Conservation (phyloP, 768 basidiomycete species). For the Terana coerulea region DNA sequence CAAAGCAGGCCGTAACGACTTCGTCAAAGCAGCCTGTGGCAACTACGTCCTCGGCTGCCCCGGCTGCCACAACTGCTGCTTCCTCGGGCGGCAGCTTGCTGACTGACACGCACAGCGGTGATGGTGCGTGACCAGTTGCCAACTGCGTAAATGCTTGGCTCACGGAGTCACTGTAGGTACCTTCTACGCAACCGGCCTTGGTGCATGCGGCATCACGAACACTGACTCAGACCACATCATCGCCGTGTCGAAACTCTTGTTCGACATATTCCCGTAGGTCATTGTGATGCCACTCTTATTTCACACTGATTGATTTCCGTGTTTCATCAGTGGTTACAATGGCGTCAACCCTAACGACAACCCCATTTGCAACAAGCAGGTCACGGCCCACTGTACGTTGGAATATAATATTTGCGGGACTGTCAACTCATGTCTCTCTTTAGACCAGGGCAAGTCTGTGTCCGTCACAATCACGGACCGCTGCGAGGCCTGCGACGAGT, state of each 20-base stretch:
- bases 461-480: conserved; percentile 54
- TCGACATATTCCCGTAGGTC: conserved; percentile 58
- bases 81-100: conserved; percentile 10
- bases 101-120: conserved; percentile 18
- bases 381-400: conserved; percentile 45
- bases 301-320: background rate
- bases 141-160: conserved; percentile 17
- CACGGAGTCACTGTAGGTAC: conserved; percentile 34
- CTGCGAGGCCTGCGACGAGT: conserved; percentile 50
- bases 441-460: conserved; percentile 37
- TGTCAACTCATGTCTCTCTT: background rate
- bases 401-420: background rate
- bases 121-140: conserved; percentile 18
- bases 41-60: conserved; percentile 16
- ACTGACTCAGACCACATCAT: conserved; percentile 47
- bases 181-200: conserved; percentile 56
- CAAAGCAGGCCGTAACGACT: conserved; percentile 13
- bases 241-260: conserved; percentile 53
- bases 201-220: conserved; percentile 61
- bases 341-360: conserved; percentile 69
- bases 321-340: conserved; percentile 43
- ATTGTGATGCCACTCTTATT: background rate
- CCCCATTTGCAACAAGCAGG: conserved; percentile 58
- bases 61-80: conserved; percentile 18
- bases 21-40: conserved; percentile 16